A percentile compares a stretch with the other conserved stretches of the same genome.
phyloP scores from a whole-genome alignment of 148 eudicot species.

The Chenopodium quinoa region DNA sequence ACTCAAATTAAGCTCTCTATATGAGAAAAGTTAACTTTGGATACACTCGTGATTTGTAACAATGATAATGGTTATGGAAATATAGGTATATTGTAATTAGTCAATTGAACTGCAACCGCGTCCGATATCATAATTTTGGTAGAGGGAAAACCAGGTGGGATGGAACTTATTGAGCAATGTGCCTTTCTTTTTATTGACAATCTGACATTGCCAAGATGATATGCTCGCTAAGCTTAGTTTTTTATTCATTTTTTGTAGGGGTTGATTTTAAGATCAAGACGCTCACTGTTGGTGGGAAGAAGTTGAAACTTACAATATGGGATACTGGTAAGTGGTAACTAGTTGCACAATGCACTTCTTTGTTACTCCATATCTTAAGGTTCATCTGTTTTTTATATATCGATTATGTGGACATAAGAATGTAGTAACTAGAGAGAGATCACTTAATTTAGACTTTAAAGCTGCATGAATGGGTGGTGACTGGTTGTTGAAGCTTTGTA shows the following conservation, averaged over 20 bases:
- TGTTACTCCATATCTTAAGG: background rate
- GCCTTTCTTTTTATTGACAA: background rate
- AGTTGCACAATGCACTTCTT: background rate
- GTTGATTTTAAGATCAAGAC: constrained; percentile 93
- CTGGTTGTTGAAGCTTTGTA: too few relatives aligned
- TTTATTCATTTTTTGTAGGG: constrained; percentile 44
- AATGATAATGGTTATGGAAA: background rate
- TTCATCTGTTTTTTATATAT: background rate
- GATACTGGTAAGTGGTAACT: constrained; percentile 78
- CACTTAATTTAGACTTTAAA: too few relatives aligned
- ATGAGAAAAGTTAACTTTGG: too few relatives aligned
- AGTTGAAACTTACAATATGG: constrained; percentile 92
- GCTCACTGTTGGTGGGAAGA: constrained; percentile 75
- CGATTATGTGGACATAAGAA: background rate
- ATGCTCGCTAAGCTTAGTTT: background rate
- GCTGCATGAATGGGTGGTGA: too few relatives aligned
- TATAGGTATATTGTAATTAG: background rate
- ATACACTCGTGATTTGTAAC: background rate
- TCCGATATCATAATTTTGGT: background rate
- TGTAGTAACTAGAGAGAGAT: background rate
- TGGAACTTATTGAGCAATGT: background rate
- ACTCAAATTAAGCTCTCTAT: too few relatives aligned
- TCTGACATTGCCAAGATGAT: background rate
- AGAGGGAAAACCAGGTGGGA: background rate
- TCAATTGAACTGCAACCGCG: background rate